Conservation (phyloP, 176 grass and related monocot species). For the Bolboschoenus planiculmis region DNA sequence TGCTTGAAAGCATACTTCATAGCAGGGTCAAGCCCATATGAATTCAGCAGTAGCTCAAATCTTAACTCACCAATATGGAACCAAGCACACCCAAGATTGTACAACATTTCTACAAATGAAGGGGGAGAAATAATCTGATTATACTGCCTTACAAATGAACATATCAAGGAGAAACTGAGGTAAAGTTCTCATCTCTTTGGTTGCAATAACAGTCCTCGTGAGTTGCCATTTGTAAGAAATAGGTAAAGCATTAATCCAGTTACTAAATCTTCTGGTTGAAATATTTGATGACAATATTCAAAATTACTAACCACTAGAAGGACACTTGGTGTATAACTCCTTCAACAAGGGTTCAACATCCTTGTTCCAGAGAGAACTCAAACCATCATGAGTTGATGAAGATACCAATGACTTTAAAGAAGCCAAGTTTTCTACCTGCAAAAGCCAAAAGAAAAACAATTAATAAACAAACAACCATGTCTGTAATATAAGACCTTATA, state of each 20-base stretch:
- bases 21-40: slow-evolving; percentile 70
- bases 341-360: slow-evolving; percentile 56
- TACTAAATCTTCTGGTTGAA: not conserved
- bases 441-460: not conserved
- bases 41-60: slow-evolving; percentile 62
- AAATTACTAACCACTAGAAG: slow-evolving; percentile 31
- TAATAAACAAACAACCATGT: not conserved
- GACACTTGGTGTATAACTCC: slow-evolving; percentile 46
- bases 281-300: not conserved
- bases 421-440: slow-evolving; percentile 43
- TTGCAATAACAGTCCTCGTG: not conserved
- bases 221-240: not conserved
- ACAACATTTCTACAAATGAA: slow-evolving; percentile 46
- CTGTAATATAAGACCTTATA: not conserved
- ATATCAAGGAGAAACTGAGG: slow-evolving; percentile 7
- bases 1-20: slow-evolving; percentile 58
- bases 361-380: slow-evolving; percentile 57
- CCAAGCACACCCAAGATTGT: slow-evolving; percentile 83
- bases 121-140: not conserved
- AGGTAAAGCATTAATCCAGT: not conserved
- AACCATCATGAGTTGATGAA: slow-evolving; percentile 45
- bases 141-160: not conserved
- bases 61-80: slow-evolving; percentile 74
- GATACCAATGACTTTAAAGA: slow-evolving; percentile 52
- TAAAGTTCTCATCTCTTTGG: not conserved